Conservation (phyloP, 192 early-diverging fungal species). For the Coemansia sp. region DNA sequence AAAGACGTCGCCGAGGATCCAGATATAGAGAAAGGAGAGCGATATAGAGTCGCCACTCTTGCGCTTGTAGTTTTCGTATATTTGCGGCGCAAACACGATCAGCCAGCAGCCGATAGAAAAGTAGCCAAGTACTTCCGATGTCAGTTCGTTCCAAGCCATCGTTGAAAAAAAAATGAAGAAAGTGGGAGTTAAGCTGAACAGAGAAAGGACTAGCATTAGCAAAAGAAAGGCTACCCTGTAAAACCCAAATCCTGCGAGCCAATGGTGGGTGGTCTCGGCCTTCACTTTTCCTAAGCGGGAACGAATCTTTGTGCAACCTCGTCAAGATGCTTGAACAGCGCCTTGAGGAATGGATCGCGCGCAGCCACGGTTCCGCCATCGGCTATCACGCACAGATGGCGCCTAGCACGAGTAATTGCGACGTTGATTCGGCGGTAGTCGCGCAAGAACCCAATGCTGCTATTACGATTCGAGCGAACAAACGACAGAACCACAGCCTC, state of each 20-base stretch:
- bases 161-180: not conserved
- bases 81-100: constrained; percentile 72
- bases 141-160: constrained; percentile 34
- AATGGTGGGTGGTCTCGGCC: not conserved
- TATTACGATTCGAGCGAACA: constrained; percentile 70
- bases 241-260: not conserved
- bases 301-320: not conserved
- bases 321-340: not conserved
- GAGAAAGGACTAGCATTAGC: not conserved
- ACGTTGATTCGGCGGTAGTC: constrained; percentile 81
- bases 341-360: constrained; percentile 1
- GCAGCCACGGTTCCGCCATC: not conserved
- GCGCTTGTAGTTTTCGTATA: constrained; percentile 69
- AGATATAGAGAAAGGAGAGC: constrained; percentile 63
- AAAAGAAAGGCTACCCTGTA: not conserved
- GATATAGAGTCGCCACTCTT: constrained; percentile 69
- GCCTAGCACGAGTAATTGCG: constrained; percentile 62
- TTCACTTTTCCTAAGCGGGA: not conserved
- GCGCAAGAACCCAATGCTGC: constrained; percentile 73
- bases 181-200: not conserved
- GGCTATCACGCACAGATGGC: not conserved
- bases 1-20: constrained; percentile 70
- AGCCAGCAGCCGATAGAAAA: constrained; percentile 70
- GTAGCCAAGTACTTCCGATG: constrained; percentile 60
- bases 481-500: constrained; percentile 78